phyloP scores from a whole-genome alignment of 2,329 filamentous ascomycete species.

The Niveomyces coronatus region DNA sequence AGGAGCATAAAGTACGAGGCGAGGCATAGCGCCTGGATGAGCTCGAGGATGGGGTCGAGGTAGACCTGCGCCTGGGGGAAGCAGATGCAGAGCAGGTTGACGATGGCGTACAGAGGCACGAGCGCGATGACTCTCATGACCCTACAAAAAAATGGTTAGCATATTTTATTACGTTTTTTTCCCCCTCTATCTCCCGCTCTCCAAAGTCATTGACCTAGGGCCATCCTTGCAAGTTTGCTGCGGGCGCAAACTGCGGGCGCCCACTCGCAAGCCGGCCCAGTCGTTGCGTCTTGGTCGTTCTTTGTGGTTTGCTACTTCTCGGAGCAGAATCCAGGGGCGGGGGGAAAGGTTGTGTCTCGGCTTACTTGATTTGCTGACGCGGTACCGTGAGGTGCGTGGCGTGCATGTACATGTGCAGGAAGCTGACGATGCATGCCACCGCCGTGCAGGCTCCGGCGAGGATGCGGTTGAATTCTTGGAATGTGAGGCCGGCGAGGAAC shows the following conservation, averaged over 20 bases:
- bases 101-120: constrained; percentile 29
- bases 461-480: constrained; percentile 23
- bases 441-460: constrained; percentile 24
- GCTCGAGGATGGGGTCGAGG: constrained; percentile 26
- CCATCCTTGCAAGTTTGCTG: not conserved
- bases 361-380: constrained; percentile 30
- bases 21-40: constrained; percentile 30
- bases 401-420: constrained; percentile 23
- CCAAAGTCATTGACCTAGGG: no score
- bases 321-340: no score
- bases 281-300: no score
- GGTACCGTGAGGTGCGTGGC: constrained; percentile 30
- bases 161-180: no score
- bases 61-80: constrained; percentile 29
- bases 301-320: no score
- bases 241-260: not conserved
- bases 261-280: not conserved
- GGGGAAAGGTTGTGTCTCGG: no score
- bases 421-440: constrained; percentile 20
- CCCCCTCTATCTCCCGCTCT: no score
- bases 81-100: constrained; percentile 27
- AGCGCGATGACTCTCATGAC: constrained; percentile 32
- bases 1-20: constrained; percentile 34
- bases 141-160: constrained; percentile 11
- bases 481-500: constrained; percentile 9